Evolutionary conservation across 2,329 filamentous ascomycete genomes (phyloP), one percentile per base, ranked within the genome.

Genomic region (Cladophialophora carrionii): DNA sequence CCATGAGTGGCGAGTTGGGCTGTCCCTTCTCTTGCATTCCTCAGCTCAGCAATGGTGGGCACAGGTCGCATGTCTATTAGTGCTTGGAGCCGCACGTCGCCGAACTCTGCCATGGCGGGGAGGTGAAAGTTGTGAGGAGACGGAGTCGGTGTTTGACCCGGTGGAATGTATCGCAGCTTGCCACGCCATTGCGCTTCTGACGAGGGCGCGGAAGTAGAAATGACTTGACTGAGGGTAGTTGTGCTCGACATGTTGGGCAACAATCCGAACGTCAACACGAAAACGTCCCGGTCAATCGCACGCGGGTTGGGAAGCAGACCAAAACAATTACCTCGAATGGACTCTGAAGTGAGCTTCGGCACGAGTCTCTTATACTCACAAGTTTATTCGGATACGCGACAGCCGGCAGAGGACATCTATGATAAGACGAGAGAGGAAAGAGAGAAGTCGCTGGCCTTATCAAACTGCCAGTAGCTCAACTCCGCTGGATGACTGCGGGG

Each of bases 71-170:
- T 67, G 62, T 69, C 67, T 22, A 67, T 63, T 29, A 69, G 59
- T 52, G 59, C 56, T 62, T 69, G 67, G 8, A 69, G 59, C 22
- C 67, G 64, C 4, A 69, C 64, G 57, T 69, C 67, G n/a, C 67
- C 64, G 43, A 69, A 69, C 48, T 69, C 67, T n/a, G 62, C 55
- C 53, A 69, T 69, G 31, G 61, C 64, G 22, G 67, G 67, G n/a
- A 69, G 62, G 49, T 69, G 67, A 59, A 69, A 69, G 53, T 69
- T 69, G 54, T 69, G 67, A 22, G 67, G 64, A 17, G 61, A 65
- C 14, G 64, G 62, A 3, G 34, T 62, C 17, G 67, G 67, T 7
- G 64, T 69, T 34, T 69, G 58, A 14, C 67, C 67, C 29, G 57
- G 43, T 8, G 67, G 67, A 41, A 69, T 67, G 62, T 61, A 69